Evolutionary conservation across 257 asterid genomes (phyloP).

Genomic region (Scutellaria galericulata): DNA sequence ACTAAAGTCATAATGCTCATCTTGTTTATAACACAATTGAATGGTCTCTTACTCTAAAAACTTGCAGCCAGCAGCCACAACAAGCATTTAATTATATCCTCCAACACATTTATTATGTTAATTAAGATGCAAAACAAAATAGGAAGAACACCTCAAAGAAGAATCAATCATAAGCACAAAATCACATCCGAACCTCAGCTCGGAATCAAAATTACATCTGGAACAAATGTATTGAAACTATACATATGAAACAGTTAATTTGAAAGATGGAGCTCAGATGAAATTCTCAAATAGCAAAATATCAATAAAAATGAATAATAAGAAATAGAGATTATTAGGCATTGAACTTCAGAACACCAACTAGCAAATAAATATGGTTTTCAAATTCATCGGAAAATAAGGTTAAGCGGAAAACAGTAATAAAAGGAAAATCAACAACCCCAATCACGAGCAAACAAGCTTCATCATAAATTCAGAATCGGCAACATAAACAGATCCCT

Average conservation of each 20-base stretch:
- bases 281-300: slow-evolving; percentile 2
- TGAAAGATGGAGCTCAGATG: slow-evolving; percentile 22
- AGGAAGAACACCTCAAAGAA: neutral
- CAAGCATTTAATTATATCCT: slow-evolving; percentile 4
- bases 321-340: neutral
- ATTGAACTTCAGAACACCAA: slow-evolving; percentile 15
- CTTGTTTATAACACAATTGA: slow-evolving; percentile 28
- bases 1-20: slow-evolving; percentile 43
- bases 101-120: neutral
- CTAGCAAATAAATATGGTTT: neutral
- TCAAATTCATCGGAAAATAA: slow-evolving; percentile 2
- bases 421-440: neutral
- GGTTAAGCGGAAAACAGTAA: neutral
- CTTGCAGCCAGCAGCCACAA: slow-evolving; percentile 30
- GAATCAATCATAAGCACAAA: neutral
- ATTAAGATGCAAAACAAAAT: slow-evolving; percentile 4
- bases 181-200: slow-evolving; percentile 1
- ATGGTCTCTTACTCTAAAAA: slow-evolving; percentile 18
- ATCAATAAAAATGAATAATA: neutral
- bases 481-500: slow-evolving; percentile 32
- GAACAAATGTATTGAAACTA: neutral
- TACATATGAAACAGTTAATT: slow-evolving; percentile 24
- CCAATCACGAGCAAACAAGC: slow-evolving; percentile 17
- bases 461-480: slow-evolving; percentile 6
- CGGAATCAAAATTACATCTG: neutral